Base-by-base conservation (phyloP, 495 filamentous ascomycete species). In the Cercophora newfieldiana region DNA sequence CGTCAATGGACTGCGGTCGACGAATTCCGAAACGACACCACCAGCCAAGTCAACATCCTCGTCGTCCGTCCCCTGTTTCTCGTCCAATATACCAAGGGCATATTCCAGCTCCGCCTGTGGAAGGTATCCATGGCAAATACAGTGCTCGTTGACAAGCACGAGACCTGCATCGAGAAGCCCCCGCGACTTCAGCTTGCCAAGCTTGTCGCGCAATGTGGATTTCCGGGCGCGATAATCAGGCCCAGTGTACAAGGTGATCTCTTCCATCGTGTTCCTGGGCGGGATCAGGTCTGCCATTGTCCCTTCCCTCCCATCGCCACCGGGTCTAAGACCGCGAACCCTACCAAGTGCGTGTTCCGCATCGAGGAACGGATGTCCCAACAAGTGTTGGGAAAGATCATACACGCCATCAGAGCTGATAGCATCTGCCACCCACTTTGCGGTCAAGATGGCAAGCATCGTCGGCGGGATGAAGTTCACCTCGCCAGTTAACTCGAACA, bases 341-440 rank as follows among this genome's bases (percentile, higher is more conserved):
- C 55, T 53, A 47, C 26, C 63, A 7, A 84, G 71, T 0, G 81
- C 78, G 63, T 81, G 76, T 58, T 86, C 84, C 19, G 74, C 61
- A 67, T 87, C 82, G 33, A 86, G 77, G 72, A 87, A 87, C 4
- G 85, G 85, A 61, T 87, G 84, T 0, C 83, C 83, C 6, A 87
- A 80, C 24, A 86, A 79, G 1, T 80, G 78, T 65, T 86, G 84
- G 50, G 84, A 82, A 44, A 86, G 77, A 64, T 86, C 85, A 65
- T 86, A 87, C 14, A 87, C 83, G 22, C 83, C 74, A 63, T 86
- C 83, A 28, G 72, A 64, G 33, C 78, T 77, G 33, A 87, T 72
- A 12, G 78, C 75, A 68, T 87, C 84, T n/a, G 84, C 83, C 7
- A 83, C 80, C 84, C 83, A 87, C 72, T 86, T 87, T 0, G 85